A percentile compares a stretch with the other conserved stretches of the same genome.
Conservation (phyloP, 176 grass and related monocot species). For the Dendrocalamus sinicus region DNA sequence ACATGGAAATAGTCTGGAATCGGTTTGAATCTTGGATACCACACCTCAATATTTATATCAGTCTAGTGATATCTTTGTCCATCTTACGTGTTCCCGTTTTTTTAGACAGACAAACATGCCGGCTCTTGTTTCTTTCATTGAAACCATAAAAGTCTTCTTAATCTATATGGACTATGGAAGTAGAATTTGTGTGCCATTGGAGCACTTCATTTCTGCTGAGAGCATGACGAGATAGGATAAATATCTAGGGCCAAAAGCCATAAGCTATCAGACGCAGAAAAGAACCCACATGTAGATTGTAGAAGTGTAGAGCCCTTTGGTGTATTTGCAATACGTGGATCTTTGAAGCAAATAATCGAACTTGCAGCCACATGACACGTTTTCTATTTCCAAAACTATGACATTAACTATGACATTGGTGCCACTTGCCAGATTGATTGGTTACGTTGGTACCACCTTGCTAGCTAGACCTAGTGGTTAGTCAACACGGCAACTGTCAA, state of each 20-base stretch:
- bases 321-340: neutral
- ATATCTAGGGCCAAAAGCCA: neutral
- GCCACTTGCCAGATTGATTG: neutral
- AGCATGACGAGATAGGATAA: neutral
- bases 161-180: neutral
- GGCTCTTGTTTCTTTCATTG: neutral
- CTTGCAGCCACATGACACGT: neutral
- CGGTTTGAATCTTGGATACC: neutral
- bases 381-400: slow-evolving; percentile 7
- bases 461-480: neutral
- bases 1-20: neutral
- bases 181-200: neutral
- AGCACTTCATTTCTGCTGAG: neutral
- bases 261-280: no score
- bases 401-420: no score
- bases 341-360: neutral
- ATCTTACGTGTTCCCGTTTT: neutral
- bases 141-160: neutral
- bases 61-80: neutral
- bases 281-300: neutral
- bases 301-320: neutral
- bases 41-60: neutral
- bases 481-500: neutral
- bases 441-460: neutral
- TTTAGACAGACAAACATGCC: neutral